Conservation (phyloP, 1,284 basidiomycete genomes). For the Papiliotrema nemorosa region DNA sequence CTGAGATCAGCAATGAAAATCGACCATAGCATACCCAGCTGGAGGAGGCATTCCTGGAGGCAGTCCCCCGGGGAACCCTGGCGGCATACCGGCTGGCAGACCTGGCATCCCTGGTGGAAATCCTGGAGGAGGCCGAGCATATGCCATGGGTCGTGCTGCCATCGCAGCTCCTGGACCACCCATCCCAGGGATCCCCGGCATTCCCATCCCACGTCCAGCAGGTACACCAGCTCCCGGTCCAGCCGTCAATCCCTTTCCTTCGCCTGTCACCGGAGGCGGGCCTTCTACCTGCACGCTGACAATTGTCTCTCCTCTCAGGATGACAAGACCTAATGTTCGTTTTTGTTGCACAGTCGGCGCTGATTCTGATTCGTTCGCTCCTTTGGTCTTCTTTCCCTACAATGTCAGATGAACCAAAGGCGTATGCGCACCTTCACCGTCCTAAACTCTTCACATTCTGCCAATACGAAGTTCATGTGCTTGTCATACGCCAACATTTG, state of each 20-base stretch:
- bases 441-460: constrained; percentile 94
- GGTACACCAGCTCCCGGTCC: constrained; percentile 93
- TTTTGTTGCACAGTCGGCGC: constrained; percentile 92
- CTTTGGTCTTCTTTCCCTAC: constrained; percentile 49
- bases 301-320: constrained; percentile 92
- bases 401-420: not conserved
- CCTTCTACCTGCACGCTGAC: constrained; percentile 94
- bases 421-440: constrained; percentile 57
- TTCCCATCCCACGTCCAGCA: constrained; percentile 95
- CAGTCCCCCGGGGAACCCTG: constrained; percentile 42
- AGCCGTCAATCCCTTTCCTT: constrained; percentile 64
- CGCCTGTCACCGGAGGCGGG: constrained; percentile 91
- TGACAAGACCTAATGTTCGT: constrained; percentile 89
- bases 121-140: constrained; percentile 56
- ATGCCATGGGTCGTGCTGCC: constrained; percentile 77
- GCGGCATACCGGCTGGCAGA: constrained; percentile 50
- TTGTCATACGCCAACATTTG: constrained; percentile 99
- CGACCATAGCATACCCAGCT: constrained; percentile 21
- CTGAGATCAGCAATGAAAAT: constrained; percentile 12
- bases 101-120: constrained; percentile 69
- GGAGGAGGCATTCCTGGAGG: constrained; percentile 41
- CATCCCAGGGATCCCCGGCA: no score
- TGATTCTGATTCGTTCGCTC: constrained; percentile 50
- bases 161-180: constrained; percentile 59
- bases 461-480: constrained; percentile 98